A percentile compares a stretch with the other conserved stretches of the same genome.
Conservation (phyloP, 2,329 filamentous ascomycete genomes). For the Monosporascus sp. region DNA sequence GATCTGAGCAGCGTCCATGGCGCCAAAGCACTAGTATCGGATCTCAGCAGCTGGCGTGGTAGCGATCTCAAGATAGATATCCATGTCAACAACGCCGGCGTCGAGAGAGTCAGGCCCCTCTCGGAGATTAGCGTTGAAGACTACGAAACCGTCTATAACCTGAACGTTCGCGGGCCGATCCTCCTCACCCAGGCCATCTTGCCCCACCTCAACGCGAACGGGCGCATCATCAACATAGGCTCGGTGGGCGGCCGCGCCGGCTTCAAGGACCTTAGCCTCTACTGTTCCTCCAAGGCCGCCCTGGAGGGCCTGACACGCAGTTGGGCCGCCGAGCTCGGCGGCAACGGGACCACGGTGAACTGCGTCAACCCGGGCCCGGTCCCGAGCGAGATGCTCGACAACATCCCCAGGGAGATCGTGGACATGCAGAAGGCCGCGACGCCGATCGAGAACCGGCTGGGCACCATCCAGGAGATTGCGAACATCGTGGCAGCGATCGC, state of each 20-base stretch:
- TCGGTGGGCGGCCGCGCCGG: conserved; percentile 47
- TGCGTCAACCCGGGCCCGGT: conserved; percentile 56
- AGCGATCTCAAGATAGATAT: conserved; percentile 23
- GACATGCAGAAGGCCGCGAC: conserved; percentile 46
- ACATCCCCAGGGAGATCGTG: conserved; percentile 44
- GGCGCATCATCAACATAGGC: conserved; percentile 55
- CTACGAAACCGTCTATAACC: conserved; percentile 49
- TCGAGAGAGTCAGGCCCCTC: conserved; percentile 30
- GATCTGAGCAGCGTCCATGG: conserved; percentile 20
- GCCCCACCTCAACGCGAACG: conserved; percentile 41
- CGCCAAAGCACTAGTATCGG: conserved; percentile 12
- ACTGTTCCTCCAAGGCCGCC: conserved; percentile 54
- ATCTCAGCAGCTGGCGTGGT: conserved; percentile 11
- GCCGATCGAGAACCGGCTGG: conserved; percentile 45
- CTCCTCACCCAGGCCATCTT: conserved; percentile 50
- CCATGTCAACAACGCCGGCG: conserved; percentile 35
- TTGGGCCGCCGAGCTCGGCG: conserved; percentile 55
- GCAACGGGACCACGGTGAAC: conserved; percentile 55
- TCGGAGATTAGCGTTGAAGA: conserved; percentile 41
- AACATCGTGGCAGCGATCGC: conserved; percentile 52
- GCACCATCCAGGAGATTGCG: conserved; percentile 49
- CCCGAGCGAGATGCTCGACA: conserved; percentile 51
- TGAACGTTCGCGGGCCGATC: conserved; percentile 52
- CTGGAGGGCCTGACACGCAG: conserved; percentile 55
- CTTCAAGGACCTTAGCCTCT: conserved; percentile 42